These are phyloP conservation scores for Tagetes patula DNA, from an alignment of 129 eudicot genomes.

Conservation along the genomic window DNA sequence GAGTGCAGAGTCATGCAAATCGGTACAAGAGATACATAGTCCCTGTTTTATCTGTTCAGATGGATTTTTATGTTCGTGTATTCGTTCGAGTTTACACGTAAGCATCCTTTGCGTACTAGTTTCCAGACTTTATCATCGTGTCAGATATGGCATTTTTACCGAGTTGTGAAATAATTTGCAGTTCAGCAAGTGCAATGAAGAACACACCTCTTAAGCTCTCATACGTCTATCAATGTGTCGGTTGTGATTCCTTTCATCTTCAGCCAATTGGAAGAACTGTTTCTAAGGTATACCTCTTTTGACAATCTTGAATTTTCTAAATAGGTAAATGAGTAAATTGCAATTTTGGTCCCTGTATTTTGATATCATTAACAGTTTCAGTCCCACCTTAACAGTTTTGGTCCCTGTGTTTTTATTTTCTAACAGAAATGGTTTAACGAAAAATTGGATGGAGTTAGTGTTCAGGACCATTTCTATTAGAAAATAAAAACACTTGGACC, in stretches of 20 bases:
- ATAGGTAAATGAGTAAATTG: too few species aligned
- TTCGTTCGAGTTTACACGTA: constrained; percentile 91
- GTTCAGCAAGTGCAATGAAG: constrained; percentile 98
- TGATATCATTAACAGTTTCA: too few species aligned
- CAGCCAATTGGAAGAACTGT: constrained; percentile 94
- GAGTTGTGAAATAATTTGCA: constrained; percentile 41
- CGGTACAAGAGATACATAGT: constrained; percentile 94
- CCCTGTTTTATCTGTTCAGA: constrained; percentile 87
- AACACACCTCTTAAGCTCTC: constrained; percentile 96
- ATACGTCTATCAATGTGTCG: constrained; percentile 82
- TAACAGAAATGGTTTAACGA: too few species aligned
- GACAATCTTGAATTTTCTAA: constrained; percentile 6
- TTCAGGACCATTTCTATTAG: too few species aligned
- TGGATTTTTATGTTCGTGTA: constrained; percentile 94
- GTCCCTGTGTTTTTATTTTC: too few species aligned
- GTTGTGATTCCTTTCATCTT: constrained; percentile 97
- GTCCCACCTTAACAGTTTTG: too few species aligned
- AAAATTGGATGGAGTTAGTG: too few species aligned
- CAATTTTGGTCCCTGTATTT: too few species aligned
- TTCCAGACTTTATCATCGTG: background rate
- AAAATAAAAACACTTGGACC: too few species aligned
- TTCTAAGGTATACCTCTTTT: constrained; percentile 60
- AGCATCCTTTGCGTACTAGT: constrained; percentile 27
- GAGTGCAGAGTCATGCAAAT: constrained; percentile 93
- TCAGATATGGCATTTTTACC: constrained; percentile 9